Conservation (phyloP, 2,329 filamentous ascomycete genomes). For the Aspergillus fumigatiaffinis region DNA sequence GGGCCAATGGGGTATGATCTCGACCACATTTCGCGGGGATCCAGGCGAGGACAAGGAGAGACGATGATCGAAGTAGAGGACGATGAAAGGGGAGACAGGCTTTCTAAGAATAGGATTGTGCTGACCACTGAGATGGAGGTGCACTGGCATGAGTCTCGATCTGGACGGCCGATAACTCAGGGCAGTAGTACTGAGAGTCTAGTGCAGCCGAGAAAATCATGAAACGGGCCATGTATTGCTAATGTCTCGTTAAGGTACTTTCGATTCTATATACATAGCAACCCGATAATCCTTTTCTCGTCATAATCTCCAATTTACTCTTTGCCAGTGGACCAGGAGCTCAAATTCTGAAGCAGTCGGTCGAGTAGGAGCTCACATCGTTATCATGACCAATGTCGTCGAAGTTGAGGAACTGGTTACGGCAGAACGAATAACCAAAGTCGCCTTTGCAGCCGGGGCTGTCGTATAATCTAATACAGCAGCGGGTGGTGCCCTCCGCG, state of each 20-base stretch:
- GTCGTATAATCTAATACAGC: conserved; percentile 1
- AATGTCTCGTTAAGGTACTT: too few relatives aligned
- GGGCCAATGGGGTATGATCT: neutral
- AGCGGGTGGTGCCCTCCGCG: neutral
- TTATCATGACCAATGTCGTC: neutral
- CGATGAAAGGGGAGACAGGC: neutral
- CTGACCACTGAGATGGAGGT: too few relatives aligned
- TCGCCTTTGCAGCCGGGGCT: neutral
- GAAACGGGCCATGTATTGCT: too few relatives aligned
- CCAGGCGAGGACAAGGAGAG: neutral
- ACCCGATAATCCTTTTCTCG: too few relatives aligned
- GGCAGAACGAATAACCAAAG: neutral
- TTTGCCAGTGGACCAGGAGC: neutral
- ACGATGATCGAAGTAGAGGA: neutral
- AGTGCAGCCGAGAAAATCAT: too few relatives aligned
- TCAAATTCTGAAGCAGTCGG: neutral
- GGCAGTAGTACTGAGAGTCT: too few relatives aligned
- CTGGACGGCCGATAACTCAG: too few relatives aligned
- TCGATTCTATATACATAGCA: too few relatives aligned
- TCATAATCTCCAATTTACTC: too few relatives aligned
- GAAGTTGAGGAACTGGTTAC: neutral
- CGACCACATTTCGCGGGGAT: neutral
- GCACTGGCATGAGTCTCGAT: too few relatives aligned
- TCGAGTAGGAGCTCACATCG: neutral
- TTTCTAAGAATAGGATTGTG: too few relatives aligned